Base-by-base conservation (phyloP, 2,329 filamentous ascomycete species). In the Zasmidium citrigriseum region DNA sequence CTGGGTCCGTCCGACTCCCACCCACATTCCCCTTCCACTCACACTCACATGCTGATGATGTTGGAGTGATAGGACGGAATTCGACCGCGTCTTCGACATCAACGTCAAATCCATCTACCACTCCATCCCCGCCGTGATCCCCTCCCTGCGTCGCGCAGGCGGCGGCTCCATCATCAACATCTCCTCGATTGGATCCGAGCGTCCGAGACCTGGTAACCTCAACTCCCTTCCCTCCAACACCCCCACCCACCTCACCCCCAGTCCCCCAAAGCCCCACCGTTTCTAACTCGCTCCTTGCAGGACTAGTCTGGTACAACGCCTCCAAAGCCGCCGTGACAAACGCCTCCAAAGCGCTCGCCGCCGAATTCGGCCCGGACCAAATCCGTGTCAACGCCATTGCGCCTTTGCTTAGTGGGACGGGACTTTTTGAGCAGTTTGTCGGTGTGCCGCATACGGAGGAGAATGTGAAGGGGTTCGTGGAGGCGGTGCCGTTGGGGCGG, bases 401-500 rank as follows among this genome's bases (percentile, higher is more conserved):
- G 46, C 46, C 46, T 10, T 27, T 49, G 46, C n/a, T 49, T 21
- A 49, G 46, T 16, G 46, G 46, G 21, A 49, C 46, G 46, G 46
- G 46, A 23, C 25, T 49, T 21, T 49, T 49, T 49, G 46, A 49
- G 46, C 20, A 49, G 25, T 52, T 52, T 41, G 49, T 41, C 27
- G 49, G 49, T 2, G 49, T 52, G 25, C 49, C 49, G 27, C 34
- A 52, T 52, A 52, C 49, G 49, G 12, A 18, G 16, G 49, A 52
- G 49, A 52, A 52, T 52, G 49, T 52, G 27, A 52, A n/a, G 27
- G 23, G 20, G 27, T 52, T 52, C 23, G 49, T 52, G 49, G 49
- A 52, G 49, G 49, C 49, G 27, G 49, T 52, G 49, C 49, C 49
- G 27, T 52, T 52, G 49, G 49, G 27, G 18, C 3, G 46, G 21